Evolutionary conservation across 371 early-diverging fungal genomes (phyloP).

Genomic region (Syncephalastrum contaminatum): DNA sequence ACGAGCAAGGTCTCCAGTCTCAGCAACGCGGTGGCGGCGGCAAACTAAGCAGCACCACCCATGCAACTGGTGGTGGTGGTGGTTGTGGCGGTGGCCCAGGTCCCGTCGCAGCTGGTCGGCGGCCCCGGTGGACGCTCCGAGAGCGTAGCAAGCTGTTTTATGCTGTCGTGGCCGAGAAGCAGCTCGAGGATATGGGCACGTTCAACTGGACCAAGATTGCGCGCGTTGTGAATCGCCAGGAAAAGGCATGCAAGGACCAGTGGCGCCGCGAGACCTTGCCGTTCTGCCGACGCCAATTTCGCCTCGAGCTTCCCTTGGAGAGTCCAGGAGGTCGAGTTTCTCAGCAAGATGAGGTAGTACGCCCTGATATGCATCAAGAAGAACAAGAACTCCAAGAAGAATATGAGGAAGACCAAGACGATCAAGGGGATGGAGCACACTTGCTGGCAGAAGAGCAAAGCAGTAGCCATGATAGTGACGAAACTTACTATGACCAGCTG

Average conservation of each 20-base stretch:
- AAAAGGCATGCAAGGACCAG: slow-evolving; percentile 48
- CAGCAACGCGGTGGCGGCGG: too few relatives aligned
- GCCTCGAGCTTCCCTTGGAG: slow-evolving; percentile 3
- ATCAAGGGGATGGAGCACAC: too few relatives aligned
- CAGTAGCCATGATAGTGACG: too few relatives aligned
- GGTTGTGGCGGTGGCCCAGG: background rate
- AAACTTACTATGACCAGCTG: too few relatives aligned
- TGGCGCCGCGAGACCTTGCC: slow-evolving; percentile 44
- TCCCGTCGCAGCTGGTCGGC: background rate
- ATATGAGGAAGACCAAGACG: too few relatives aligned
- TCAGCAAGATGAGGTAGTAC: too few relatives aligned
- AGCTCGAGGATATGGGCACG: slow-evolving; percentile 33
- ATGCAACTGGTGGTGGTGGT: too few relatives aligned
- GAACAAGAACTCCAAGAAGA: too few relatives aligned
- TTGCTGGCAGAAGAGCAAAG: too few relatives aligned
- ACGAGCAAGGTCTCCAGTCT: too few relatives aligned
- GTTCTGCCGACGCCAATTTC: too few relatives aligned
- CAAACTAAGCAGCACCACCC: slow-evolving; percentile 1
- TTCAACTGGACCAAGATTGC: slow-evolving; percentile 38
- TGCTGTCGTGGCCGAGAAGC: slow-evolving; percentile 30
- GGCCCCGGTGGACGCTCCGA: slow-evolving; percentile 32
- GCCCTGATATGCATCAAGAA: background rate
- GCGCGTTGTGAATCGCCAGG: slow-evolving; percentile 18
- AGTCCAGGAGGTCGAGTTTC: too few relatives aligned
- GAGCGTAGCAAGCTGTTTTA: slow-evolving; percentile 21